Conservation (phyloP, 2,329 filamentous ascomycete genomes). For the Curvularia sp. region DNA sequence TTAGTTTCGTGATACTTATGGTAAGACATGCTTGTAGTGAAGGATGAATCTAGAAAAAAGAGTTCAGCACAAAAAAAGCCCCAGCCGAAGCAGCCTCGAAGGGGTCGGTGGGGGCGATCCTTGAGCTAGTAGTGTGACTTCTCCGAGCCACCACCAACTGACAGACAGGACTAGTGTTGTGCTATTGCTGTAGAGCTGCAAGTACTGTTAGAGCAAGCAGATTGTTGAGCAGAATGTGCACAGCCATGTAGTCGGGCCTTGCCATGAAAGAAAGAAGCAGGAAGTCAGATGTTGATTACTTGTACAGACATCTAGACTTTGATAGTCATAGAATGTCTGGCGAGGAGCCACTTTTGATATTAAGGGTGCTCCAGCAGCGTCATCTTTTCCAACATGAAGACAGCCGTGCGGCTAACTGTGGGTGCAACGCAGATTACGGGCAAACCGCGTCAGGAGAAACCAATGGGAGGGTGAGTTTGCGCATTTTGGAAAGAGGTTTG, state of each 20-base stretch:
- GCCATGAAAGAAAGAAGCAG: background rate
- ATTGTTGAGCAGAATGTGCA: background rate
- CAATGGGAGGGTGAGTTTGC: background rate
- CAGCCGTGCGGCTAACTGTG: background rate
- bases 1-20: background rate
- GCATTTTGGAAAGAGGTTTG: background rate
- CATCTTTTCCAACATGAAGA: background rate
- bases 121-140: background rate
- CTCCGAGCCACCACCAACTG: background rate
- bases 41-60: background rate
- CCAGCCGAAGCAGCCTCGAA: too few species aligned
- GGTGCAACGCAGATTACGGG: background rate
- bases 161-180: background rate
- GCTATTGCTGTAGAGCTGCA: background rate
- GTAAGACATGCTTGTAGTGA: background rate
- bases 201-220: background rate
- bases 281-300: background rate
- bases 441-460: background rate
- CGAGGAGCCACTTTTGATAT: constrained; percentile 2
- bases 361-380: background rate
- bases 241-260: background rate
- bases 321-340: background rate
- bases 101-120: background rate
- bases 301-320: background rate
- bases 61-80: background rate